Evolutionary conservation across 2,329 filamentous ascomycete species (phyloP).

Genomic region (Neonectria ditissima): DNA sequence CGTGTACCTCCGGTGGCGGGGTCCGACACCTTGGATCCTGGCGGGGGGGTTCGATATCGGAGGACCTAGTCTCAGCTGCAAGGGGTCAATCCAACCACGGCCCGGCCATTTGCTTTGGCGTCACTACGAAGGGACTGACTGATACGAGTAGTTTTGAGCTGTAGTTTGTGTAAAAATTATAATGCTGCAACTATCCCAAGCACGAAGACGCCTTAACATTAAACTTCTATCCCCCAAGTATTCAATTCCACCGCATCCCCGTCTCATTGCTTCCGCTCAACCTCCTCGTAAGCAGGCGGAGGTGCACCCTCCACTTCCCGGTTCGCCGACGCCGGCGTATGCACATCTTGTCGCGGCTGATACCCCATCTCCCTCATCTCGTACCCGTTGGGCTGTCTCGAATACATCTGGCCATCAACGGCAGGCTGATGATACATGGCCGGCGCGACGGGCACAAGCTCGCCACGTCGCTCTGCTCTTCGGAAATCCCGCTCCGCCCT

Average conservation of each 20-base stretch:
- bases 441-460: constrained; percentile 13
- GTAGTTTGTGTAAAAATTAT: not conserved
- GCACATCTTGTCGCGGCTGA: not conserved
- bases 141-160: constrained; percentile 1
- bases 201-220: not conserved
- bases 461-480: constrained; percentile 31
- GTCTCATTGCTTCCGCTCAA: constrained; percentile 24
- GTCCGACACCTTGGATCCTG: constrained; percentile 4
- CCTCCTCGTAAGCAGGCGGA: constrained; percentile 40
- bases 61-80: constrained; percentile 30
- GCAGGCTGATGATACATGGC: constrained; percentile 22
- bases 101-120: constrained; percentile 31
- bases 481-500: constrained; percentile 30
- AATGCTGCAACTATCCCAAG: not conserved
- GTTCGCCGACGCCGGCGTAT: constrained; percentile 6
- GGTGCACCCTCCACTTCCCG: constrained; percentile 29
- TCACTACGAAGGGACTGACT: constrained; percentile 16
- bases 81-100: constrained; percentile 37
- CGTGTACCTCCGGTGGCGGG: constrained; percentile 20
- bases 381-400: not conserved
- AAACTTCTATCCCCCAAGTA: not conserved
- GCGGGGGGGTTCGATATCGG: constrained; percentile 41
- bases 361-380: constrained; percentile 15
- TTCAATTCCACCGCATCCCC: not conserved
- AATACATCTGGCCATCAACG: constrained; percentile 4